phyloP scores from a whole-genome alignment of 441 rosid genomes.

The Populus trichocarpa region DNA sequence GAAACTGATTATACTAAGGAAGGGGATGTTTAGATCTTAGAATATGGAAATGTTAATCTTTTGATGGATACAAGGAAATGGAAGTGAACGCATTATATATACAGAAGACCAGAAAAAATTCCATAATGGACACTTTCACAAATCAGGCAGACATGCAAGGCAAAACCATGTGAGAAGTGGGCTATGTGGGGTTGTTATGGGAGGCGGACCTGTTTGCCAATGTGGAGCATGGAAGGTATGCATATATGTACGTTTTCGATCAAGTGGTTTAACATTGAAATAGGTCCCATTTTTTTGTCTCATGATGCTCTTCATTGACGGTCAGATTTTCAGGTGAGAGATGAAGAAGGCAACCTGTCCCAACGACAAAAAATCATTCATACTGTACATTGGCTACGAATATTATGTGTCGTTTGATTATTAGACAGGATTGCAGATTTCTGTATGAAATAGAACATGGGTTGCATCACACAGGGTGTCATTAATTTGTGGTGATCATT shows the following conservation, averaged over 20 bases:
- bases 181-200: background rate
- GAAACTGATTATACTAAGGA: background rate
- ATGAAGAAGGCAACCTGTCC: background rate
- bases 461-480: too few relatives aligned
- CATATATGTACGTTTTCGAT: background rate
- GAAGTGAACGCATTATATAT: background rate
- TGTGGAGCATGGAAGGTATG: background rate
- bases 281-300: background rate
- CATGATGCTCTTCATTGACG: too few relatives aligned
- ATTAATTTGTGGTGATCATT: too few relatives aligned
- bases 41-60: background rate
- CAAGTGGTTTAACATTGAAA: background rate
- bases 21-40: background rate
- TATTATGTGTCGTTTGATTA: background rate
- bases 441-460: too few relatives aligned
- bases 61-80: background rate
- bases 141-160: background rate
- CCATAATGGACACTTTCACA: background rate
- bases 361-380: background rate
- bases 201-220: background rate
- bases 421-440: too few relatives aligned
- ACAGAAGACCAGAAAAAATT: background rate
- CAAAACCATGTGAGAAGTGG: background rate
- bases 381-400: background rate
- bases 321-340: background rate